phyloP scores from a whole-genome alignment of 2,329 filamentous ascomycete genomes.

The Pezicula rhizophila region DNA sequence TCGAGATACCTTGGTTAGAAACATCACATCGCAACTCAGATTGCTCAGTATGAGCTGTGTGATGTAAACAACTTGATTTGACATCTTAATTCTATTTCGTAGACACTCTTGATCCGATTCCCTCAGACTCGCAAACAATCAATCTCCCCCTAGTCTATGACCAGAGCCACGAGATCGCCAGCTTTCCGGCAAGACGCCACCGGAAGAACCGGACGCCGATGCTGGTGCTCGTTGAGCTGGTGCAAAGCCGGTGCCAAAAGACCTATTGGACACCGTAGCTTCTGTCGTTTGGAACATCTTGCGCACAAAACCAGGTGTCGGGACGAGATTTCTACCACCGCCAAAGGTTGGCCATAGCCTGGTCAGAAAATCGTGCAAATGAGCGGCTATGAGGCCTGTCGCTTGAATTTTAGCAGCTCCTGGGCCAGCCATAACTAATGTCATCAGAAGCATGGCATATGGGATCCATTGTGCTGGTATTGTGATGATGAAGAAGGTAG shows the following conservation, averaged over 20 bases:
- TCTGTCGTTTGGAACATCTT: slow-evolving; percentile 51
- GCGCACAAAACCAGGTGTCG: slow-evolving; percentile 67
- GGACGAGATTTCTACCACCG: slow-evolving; percentile 70
- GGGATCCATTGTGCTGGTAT: slow-evolving; percentile 80
- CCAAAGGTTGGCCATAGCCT: slow-evolving; percentile 85
- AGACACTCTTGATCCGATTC: no score
- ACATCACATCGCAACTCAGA: no score
- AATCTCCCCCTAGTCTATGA: slow-evolving; percentile 50
- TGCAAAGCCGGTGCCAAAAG: slow-evolving; percentile 58
- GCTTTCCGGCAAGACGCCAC: slow-evolving; percentile 52
- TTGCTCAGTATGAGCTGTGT: no score
- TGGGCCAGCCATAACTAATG: slow-evolving; percentile 61
- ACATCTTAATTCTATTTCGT: no score
- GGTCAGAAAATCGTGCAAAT: slow-evolving; percentile 85
- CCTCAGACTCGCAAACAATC: not conserved
- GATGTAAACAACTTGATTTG: no score
- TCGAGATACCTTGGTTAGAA: no score
- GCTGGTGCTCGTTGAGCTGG: slow-evolving; percentile 30
- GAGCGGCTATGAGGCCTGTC: slow-evolving; percentile 79
- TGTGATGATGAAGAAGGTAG: slow-evolving; percentile 74
- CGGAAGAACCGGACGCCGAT: slow-evolving; percentile 35
- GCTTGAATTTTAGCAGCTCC: slow-evolving; percentile 54
- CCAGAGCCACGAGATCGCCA: slow-evolving; percentile 60
- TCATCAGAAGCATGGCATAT: slow-evolving; percentile 69
- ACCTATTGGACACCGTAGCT: slow-evolving; percentile 40